phyloP scores from a whole-genome alignment of 2,329 filamentous ascomycete species.

The Pseudogymnoascus sp. region DNA sequence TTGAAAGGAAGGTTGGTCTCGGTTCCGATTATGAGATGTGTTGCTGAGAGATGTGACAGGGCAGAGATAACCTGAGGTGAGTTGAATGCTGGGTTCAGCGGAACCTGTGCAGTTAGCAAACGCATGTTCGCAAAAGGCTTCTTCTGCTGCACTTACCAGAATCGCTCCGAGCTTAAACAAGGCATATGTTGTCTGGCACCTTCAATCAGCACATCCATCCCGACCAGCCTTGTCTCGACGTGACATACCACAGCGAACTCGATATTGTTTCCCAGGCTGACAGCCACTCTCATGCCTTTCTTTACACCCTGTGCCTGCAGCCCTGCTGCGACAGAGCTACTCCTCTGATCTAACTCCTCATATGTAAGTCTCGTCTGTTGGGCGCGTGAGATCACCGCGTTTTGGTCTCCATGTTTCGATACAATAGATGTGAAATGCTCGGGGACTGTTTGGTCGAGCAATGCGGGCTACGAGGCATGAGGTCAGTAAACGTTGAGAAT shows the following conservation, averaged over 20 bases:
- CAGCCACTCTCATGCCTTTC: slow-evolving; percentile 77
- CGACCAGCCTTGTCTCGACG: background rate
- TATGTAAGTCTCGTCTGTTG: slow-evolving; percentile 59
- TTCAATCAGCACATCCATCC: slow-evolving; percentile 15
- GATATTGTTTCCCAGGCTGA: slow-evolving; percentile 75
- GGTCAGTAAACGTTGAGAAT: slow-evolving; percentile 8
- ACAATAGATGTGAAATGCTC: slow-evolving; percentile 63
- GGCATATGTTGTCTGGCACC: slow-evolving; percentile 59
- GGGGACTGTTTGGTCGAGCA: slow-evolving; percentile 61
- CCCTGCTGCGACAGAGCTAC: slow-evolving; percentile 66
- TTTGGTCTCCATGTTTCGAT: slow-evolving; percentile 52
- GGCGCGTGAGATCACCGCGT: slow-evolving; percentile 46
- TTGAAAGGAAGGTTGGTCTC: slow-evolving; percentile 77
- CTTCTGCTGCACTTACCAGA: slow-evolving; percentile 42
- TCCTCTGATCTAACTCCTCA: slow-evolving; percentile 61
- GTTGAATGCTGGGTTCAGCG: slow-evolving; percentile 86
- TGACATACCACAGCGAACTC: slow-evolving; percentile 66
- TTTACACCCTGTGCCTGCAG: slow-evolving; percentile 61
- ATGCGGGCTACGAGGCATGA: background rate
- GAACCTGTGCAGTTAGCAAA: slow-evolving; percentile 45
- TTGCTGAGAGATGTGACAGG: slow-evolving; percentile 62
- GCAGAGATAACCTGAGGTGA: slow-evolving; percentile 68
- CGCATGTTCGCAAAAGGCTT: background rate
- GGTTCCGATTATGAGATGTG: slow-evolving; percentile 72
- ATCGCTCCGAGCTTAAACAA: slow-evolving; percentile 91